Evolutionary conservation across 345 rosid genomes (phyloP).

Genomic region (Triadica sebifera): DNA sequence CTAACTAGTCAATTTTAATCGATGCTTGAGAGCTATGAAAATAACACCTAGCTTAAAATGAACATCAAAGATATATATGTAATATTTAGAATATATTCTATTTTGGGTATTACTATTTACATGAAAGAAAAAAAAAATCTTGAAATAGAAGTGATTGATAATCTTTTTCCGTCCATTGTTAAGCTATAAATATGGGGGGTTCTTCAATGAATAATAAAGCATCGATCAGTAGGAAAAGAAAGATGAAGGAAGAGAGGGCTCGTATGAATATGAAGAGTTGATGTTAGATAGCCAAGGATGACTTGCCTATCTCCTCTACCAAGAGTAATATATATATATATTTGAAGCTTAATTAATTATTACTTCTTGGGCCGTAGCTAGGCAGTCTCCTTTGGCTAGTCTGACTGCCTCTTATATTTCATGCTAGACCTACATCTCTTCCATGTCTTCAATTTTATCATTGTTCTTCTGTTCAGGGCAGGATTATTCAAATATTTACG

Average conservation of each 20-base stretch:
- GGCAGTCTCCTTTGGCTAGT: conserved; percentile 40
- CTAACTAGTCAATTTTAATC: not conserved
- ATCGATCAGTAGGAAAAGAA: not conserved
- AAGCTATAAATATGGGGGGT: conserved; percentile 30
- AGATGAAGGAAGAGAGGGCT: conserved; percentile 39
- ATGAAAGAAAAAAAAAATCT: not conserved
- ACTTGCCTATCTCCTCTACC: conserved; percentile 41
- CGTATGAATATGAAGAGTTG: conserved; percentile 44
- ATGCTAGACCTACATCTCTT: conserved; percentile 24
- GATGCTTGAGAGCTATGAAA: conserved; percentile 8
- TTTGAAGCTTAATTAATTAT: not conserved
- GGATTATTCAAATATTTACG: no score
- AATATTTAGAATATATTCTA: conserved; percentile 22
- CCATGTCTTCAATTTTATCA: not conserved
- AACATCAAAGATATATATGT: not conserved
- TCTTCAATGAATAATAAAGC: not conserved
- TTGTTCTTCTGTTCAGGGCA: no score
- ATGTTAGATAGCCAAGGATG: conserved; percentile 57
- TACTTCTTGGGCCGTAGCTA: not conserved
- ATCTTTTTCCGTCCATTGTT: not conserved
- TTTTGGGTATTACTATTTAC: not conserved
- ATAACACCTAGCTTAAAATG: conserved; percentile 1
- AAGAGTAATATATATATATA: no score
- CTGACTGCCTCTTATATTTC: conserved; percentile 36
- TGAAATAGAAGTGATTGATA: no score